Percentiles rank a stretch among this genome's conserved stretches.
These are phyloP conservation scores for Nicotiana sylvestris DNA, from an alignment of 257 asterid genomes.

Conservation along the genomic window DNA sequence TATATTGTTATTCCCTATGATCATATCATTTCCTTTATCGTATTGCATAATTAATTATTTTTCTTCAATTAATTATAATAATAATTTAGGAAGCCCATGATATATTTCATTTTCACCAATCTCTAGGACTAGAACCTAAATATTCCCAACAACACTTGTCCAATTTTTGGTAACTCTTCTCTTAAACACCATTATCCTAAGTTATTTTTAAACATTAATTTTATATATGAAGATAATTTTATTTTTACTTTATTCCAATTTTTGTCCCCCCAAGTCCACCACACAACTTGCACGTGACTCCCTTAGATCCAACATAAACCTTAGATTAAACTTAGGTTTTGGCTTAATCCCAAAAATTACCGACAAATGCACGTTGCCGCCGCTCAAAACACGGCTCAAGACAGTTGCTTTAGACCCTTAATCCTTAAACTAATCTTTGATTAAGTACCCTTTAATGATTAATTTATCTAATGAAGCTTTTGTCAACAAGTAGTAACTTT, in stretches of 20 bases:
- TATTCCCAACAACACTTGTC: background rate
- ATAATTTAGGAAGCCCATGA: background rate
- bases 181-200: background rate
- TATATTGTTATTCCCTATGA: background rate
- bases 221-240: background rate
- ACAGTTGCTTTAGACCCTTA: conserved; percentile 17
- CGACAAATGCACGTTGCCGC: conserved; percentile 13
- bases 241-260: background rate
- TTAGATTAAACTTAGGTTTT: background rate
- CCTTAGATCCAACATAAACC: conserved; percentile 16
- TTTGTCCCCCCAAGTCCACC: conserved; percentile 13
- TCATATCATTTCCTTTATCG: background rate
- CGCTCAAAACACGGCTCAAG: conserved; percentile 18
- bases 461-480: background rate
- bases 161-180: background rate
- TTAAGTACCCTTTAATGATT: background rate
- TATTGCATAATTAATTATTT: background rate
- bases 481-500: conserved; percentile 2
- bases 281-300: conserved; percentile 31
- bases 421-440: background rate
- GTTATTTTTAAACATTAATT: background rate
- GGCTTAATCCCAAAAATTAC: background rate
- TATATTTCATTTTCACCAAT: background rate
- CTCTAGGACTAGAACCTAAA: background rate
- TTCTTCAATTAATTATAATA: background rate